Evolutionary conservation across 192 early-diverging fungal genomes (phyloP), one percentile per base, ranked within the genome.

Genomic region (Coemansia erecta): DNA sequence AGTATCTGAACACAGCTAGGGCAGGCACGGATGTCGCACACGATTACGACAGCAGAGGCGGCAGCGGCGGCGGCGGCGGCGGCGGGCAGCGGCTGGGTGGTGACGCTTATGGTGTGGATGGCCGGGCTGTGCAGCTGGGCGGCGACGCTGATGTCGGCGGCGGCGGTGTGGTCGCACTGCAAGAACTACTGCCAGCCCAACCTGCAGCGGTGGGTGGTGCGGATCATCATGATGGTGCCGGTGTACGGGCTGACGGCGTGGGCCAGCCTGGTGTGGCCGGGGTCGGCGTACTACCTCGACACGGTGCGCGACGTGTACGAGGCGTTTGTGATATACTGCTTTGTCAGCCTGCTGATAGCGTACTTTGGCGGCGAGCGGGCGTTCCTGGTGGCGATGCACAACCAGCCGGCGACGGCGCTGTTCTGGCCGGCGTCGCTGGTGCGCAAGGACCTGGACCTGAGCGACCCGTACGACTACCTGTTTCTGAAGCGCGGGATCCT

Each of bases 261-360:
- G 67, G 82, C 84, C 2, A 85, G 85, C 10, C 74, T 98, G 43
- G 77, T 86, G 4, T 93, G 92, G n/a, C 67, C 85, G 17, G 68
- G 81, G 37, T 75, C 82, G 5, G 87, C 93, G 19, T 89, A 91
- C 53, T 95, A 92, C 56, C 84, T 95, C 5, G 95, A 98, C 55
- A 87, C 92, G 2, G 76, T 98, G 58, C 84, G 95, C 39, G 94
- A 97, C 55, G 84, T 97, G 8, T 97, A 97, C 63, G 94, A 97
- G 71, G 93, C 91, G 26, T 97, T 95, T 83, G 94, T 97, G 22
- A 90, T 97, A 46, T 97, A 97, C 77, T 89, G 90, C 63, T 97
- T 97, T 72, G 93, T 97, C 76, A 92, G 82, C 39, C 71, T 97
- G 47, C 63, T 94, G 42, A 85, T 96, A 31, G 88, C 89, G 61